phyloP scores from a whole-genome alignment of 192 early-diverging fungal species.

The Linnemannia hyalina region DNA sequence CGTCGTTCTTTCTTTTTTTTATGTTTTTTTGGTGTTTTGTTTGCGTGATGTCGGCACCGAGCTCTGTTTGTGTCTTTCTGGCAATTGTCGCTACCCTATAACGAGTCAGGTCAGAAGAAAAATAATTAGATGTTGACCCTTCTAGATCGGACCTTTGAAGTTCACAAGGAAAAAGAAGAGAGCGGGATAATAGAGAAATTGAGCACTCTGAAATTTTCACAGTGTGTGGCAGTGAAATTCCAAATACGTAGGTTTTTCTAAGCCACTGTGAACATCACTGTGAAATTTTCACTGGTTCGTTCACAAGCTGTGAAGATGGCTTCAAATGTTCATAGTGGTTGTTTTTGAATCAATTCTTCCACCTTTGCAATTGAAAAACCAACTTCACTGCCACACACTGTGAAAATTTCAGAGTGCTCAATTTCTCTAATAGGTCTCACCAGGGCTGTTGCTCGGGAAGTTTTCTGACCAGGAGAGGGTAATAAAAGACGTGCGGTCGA shows the following conservation, averaged over 20 bases:
- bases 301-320: too few relatives aligned
- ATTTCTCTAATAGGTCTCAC: slow-evolving; percentile 6
- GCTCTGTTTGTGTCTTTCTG: not conserved
- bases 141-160: not conserved
- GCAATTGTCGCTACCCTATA: not conserved
- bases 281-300: too few relatives aligned
- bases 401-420: too few relatives aligned
- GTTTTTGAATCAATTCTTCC: too few relatives aligned
- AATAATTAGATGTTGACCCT: slow-evolving; percentile 10
- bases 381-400: too few relatives aligned
- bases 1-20: not conserved
- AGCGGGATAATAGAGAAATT: too few relatives aligned
- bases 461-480: not conserved
- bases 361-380: too few relatives aligned
- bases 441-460: slow-evolving; percentile 13
- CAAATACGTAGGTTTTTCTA: too few relatives aligned
- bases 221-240: too few relatives aligned
- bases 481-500: slow-evolving; percentile 5
- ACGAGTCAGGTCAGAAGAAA: slow-evolving; percentile 12
- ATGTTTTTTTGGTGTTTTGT: not conserved
- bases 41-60: not conserved
- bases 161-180: slow-evolving; percentile 4
- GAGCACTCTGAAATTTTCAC: too few relatives aligned
- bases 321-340: too few relatives aligned
- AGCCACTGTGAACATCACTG: too few relatives aligned